A percentile compares a stretch with the other conserved stretches of the same genome.
Evolutionary conservation across 306 rosid species (phyloP).

Genomic region (Corylus americana): DNA sequence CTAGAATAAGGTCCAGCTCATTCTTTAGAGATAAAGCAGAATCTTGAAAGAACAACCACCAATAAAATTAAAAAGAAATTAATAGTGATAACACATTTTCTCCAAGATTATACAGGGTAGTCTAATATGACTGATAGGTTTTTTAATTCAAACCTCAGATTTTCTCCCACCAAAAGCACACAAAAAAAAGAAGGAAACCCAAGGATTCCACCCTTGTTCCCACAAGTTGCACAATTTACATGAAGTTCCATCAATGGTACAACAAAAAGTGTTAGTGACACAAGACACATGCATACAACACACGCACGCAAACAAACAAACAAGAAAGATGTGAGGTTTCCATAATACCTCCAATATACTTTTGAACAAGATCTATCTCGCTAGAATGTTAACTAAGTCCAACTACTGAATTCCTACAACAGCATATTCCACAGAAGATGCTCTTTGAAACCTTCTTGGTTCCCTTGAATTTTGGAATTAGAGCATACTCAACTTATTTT

Average conservation of each 20-base stretch:
- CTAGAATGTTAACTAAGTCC: background rate
- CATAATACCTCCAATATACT: background rate
- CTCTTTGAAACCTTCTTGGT: too few relatives aligned
- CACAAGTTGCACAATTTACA: background rate
- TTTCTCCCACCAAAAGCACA: conserved; percentile 6
- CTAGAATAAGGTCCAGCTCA: background rate
- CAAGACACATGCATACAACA: background rate
- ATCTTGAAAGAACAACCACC: background rate
- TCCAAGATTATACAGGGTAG: background rate
- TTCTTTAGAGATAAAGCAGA: background rate
- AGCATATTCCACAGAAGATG: too few relatives aligned
- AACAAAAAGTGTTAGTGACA: background rate
- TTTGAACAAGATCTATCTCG: background rate
- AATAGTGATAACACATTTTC: background rate
- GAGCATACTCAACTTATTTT: too few relatives aligned
- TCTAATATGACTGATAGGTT: background rate
- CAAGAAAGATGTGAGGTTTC: background rate
- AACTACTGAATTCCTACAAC: too few relatives aligned
- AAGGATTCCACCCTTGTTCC: background rate
- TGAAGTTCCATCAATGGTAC: too few relatives aligned
- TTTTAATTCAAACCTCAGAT: background rate
- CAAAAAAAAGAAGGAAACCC: background rate
- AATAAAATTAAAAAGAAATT: background rate
- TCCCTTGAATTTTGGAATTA: too few relatives aligned
- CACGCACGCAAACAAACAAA: background rate